Percentiles rank a stretch among this genome's conserved stretches.
phyloP scores from a whole-genome alignment of 441 rosid genomes.

The Populus tomentosa region DNA sequence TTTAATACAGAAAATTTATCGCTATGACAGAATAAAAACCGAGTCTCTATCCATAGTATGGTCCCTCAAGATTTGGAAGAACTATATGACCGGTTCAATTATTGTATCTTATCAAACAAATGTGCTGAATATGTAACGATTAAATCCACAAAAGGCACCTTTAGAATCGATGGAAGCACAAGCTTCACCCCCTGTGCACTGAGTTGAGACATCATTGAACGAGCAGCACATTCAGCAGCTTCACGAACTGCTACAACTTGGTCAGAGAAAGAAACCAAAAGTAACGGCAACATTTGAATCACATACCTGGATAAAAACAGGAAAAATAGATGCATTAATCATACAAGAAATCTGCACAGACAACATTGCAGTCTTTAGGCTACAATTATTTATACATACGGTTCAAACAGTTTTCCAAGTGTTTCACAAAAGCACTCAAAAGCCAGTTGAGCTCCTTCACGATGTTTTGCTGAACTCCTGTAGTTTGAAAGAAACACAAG shows the following conservation, averaged over 20 bases:
- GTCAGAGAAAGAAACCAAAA: slow-evolving; percentile 96
- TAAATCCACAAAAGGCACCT: slow-evolving; percentile 41
- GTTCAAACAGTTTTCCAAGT: slow-evolving; percentile 95
- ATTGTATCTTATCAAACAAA: background rate
- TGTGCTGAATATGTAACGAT: background rate
- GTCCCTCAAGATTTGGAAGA: background rate
- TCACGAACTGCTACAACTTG: slow-evolving; percentile 99
- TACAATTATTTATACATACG: slow-evolving; percentile 47
- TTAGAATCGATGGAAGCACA: slow-evolving; percentile 92
- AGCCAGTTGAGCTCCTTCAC: slow-evolving; percentile 96
- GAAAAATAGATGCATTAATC: background rate
- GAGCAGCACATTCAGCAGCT: slow-evolving; percentile 99
- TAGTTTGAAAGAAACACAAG: slow-evolving; percentile 18
- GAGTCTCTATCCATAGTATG: background rate
- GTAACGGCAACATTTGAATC: slow-evolving; percentile 91
- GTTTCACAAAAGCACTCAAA: slow-evolving; percentile 98
- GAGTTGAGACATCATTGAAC: slow-evolving; percentile 99
- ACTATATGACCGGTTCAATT: background rate
- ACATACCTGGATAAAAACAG: slow-evolving; percentile 63
- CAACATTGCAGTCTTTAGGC: background rate
- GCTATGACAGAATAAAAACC: background rate
- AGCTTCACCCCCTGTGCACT: slow-evolving; percentile 95
- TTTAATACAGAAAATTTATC: background rate
- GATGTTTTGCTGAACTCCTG: slow-evolving; percentile 91
- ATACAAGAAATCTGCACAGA: background rate